Percentiles rank a stretch among this genome's conserved stretches.
Evolutionary conservation across 2,329 filamentous ascomycete species (phyloP).

Genomic region (Aspergillus ustus): DNA sequence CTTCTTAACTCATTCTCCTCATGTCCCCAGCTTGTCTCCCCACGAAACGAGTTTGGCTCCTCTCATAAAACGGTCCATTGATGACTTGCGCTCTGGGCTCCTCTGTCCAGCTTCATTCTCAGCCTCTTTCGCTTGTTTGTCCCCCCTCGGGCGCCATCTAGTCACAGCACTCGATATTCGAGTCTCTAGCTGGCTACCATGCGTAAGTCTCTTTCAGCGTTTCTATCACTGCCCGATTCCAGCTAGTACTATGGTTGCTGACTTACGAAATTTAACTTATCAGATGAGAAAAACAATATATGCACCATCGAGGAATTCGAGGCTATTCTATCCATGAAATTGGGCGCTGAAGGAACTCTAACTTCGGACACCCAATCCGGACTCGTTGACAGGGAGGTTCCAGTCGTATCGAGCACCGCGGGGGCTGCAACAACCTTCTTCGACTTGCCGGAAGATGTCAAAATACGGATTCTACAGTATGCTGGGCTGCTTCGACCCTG

Average conservation of each 20-base stretch:
- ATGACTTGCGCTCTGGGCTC: neutral
- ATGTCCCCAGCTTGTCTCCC: neutral
- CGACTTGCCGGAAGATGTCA: slow-evolving; percentile 26
- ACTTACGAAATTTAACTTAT: neutral
- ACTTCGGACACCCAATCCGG: neutral
- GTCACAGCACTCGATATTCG: neutral
- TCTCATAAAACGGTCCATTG: neutral
- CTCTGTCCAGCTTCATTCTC: neutral
- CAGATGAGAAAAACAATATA: neutral
- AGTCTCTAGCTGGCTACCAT: neutral
- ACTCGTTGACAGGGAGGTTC: neutral
- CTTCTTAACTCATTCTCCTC: slow-evolving; percentile 10
- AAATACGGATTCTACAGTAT: slow-evolving; percentile 28
- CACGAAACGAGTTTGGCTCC: neutral
- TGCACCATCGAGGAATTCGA: neutral
- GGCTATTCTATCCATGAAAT: neutral
- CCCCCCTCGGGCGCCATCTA: neutral
- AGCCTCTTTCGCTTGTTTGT: neutral
- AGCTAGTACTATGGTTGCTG: neutral
- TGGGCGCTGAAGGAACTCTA: neutral
- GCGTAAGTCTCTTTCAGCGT: slow-evolving; percentile 1
- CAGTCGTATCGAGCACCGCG: neutral
- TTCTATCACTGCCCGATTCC: neutral
- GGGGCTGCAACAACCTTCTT: slow-evolving; percentile 17
- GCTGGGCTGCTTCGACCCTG: slow-evolving; percentile 28